Evolutionary conservation across 768 basidiomycete genomes (phyloP).

Genomic region (Cystofilobasidium capitatum): DNA sequence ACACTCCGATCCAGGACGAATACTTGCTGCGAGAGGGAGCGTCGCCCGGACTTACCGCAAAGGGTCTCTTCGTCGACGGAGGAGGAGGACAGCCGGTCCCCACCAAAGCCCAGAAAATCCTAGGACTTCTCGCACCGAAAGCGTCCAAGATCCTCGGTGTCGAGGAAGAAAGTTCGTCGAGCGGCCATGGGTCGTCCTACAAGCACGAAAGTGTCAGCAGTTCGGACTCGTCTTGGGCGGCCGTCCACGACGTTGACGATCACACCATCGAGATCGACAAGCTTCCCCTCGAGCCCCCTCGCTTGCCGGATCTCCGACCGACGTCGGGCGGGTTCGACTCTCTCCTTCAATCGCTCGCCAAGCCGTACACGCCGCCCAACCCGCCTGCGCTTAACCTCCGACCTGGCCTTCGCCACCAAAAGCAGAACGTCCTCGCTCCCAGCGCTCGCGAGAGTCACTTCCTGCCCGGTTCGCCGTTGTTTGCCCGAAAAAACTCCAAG

Average conservation of each 20-base stretch:
- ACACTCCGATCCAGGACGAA: not conserved
- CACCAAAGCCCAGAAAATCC: not conserved
- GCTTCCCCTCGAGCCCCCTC: not conserved
- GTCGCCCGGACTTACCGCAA: not conserved
- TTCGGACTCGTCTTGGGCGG: not conserved
- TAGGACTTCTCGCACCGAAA: not conserved
- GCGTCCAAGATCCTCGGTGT: no score
- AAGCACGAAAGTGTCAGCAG: not conserved
- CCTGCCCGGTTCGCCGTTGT: not conserved
- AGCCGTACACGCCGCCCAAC: no score
- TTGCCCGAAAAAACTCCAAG: not conserved
- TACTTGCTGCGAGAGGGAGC: not conserved
- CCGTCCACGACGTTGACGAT: not conserved
- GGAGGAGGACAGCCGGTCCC: not conserved
- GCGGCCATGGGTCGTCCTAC: not conserved
- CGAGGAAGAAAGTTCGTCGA: not conserved
- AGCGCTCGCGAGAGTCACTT: not conserved
- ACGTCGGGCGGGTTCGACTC: not conserved
- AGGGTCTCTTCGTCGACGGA: not conserved
- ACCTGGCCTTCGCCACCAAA: not conserved
- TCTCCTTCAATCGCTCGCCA: not conserved
- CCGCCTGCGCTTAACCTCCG: no score
- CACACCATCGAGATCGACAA: not conserved
- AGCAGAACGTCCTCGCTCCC: not conserved
- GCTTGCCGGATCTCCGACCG: not conserved